A percentile compares a stretch with the other conserved stretches of the same genome.
Evolutionary conservation across 2,329 filamentous ascomycete genomes (phyloP).

Genomic region (Pseudogymnoascus sp.): DNA sequence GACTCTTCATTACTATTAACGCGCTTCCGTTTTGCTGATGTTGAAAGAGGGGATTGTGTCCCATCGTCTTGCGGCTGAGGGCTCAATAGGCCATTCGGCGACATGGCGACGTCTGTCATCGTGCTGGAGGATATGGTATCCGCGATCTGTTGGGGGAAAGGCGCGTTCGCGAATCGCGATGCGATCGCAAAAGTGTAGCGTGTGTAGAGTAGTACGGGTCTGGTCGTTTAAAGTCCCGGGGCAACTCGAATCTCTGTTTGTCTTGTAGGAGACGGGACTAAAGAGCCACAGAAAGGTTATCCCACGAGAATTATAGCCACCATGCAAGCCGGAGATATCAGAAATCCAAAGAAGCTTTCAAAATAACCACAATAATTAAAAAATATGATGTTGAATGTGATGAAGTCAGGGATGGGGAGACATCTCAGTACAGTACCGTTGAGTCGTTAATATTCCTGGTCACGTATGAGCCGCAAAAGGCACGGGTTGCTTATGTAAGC

Average conservation of each 20-base stretch:
- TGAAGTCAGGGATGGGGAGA: slow-evolving; percentile 3
- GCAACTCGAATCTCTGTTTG: slow-evolving; percentile 1
- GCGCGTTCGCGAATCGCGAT: slow-evolving; percentile 17
- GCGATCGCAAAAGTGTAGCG: slow-evolving; percentile 11
- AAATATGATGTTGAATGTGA: not conserved
- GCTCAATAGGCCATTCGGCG: slow-evolving; percentile 35
- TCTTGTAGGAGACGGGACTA: not conserved
- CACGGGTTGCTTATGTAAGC: not conserved
- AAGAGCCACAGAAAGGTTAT: slow-evolving; percentile 1
- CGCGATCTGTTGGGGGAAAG: slow-evolving; percentile 9
- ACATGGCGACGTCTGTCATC: slow-evolving; percentile 21
- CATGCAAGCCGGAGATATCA: not conserved
- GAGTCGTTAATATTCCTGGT: not conserved
- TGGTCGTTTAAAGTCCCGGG: not conserved
- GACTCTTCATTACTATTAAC: slow-evolving; percentile 36
- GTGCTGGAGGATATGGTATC: slow-evolving; percentile 10
- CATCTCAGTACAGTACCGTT: not conserved
- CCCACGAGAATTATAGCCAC: not conserved
- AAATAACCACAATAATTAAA: slow-evolving; percentile 2
- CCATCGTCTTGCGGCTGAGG: slow-evolving; percentile 25
- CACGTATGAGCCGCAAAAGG: slow-evolving; percentile 4
- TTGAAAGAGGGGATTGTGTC: slow-evolving; percentile 15
- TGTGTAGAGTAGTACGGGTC: not conserved
- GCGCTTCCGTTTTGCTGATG: slow-evolving; percentile 49
- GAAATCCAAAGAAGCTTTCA: not conserved